Conservation (phyloP, 306 rosid genomes). For the Carpinus viminea region DNA sequence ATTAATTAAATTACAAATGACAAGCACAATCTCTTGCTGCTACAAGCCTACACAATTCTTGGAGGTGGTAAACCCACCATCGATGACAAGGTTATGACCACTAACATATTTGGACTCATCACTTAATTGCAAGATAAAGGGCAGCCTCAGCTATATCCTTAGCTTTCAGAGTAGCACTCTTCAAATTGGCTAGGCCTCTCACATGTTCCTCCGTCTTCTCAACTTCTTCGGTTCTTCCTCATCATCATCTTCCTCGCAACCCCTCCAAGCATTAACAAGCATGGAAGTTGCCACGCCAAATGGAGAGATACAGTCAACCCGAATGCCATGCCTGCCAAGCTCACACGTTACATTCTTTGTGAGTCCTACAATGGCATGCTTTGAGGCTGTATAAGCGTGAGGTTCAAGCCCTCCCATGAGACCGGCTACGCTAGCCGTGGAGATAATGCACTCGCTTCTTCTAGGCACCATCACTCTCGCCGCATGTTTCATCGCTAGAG, state of each 20-base stretch:
- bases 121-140: constrained; percentile 85
- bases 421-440: constrained; percentile 78
- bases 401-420: constrained; percentile 87
- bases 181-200: constrained; percentile 68
- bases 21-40: not conserved
- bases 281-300: constrained; percentile 94
- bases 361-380: constrained; percentile 85
- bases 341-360: constrained; percentile 86
- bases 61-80: constrained; percentile 82
- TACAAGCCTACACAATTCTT: constrained; percentile 54
- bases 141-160: constrained; percentile 90
- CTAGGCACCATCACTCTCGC: constrained; percentile 81
- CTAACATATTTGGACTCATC: constrained; percentile 89
- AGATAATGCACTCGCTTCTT: constrained; percentile 64
- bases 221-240: constrained; percentile 53
- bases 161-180: constrained; percentile 64
- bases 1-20: not conserved
- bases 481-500: constrained; percentile 81
- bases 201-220: constrained; percentile 85
- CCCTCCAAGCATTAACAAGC: constrained; percentile 79
- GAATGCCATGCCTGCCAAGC: constrained; percentile 66
- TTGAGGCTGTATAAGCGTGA: constrained; percentile 87
- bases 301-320: constrained; percentile 86
- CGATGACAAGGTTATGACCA: constrained; percentile 91
- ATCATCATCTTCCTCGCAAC: constrained; percentile 24